Evolutionary conservation across 805 yeast species (phyloP).

Genomic region (Saccharomycopsis vini): DNA sequence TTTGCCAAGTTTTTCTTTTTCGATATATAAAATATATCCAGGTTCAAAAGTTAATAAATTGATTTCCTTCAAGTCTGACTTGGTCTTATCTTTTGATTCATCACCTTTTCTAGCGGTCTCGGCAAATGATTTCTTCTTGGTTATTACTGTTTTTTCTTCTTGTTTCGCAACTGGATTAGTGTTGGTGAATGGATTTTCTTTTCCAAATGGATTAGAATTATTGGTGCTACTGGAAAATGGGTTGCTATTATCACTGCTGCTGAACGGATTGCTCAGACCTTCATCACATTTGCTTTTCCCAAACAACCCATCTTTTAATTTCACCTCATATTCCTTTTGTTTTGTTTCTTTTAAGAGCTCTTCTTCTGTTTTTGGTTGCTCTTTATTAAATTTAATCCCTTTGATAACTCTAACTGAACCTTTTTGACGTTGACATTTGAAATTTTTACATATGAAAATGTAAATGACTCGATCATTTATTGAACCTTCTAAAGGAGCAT

Average conservation of each 20-base stretch:
- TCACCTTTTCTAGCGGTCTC: constrained; percentile 22
- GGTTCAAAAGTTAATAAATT: constrained; percentile 41
- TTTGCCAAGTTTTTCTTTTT: constrained; percentile 50
- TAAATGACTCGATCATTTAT: constrained; percentile 77
- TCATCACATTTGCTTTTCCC: constrained; percentile 1
- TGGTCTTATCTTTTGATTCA: constrained; percentile 21
- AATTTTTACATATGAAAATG: constrained; percentile 62
- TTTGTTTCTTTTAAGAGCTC: constrained; percentile 23
- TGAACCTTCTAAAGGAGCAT: constrained; percentile 64
- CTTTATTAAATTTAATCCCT: constrained; percentile 39
- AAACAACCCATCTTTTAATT: constrained; percentile 8
- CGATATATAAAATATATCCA: constrained; percentile 64
- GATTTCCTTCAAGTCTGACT: constrained; percentile 5
- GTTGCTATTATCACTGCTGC: constrained; percentile 22
- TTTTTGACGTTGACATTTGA: constrained; percentile 54
- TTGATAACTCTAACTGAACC: constrained; percentile 73
- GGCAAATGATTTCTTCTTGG: constrained; percentile 18
- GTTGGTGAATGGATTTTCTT: neutral
- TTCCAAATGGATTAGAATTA: constrained; percentile 39
- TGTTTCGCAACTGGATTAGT: neutral
- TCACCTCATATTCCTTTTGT: constrained; percentile 6
- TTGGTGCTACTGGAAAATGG: constrained; percentile 30
- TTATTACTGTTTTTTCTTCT: constrained; percentile 8
- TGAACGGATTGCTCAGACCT: constrained; percentile 24
- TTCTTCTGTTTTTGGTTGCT: constrained; percentile 26